Evolutionary conservation across 169 alveolate species (phyloP).

Genomic region (Amoebophrya sp.): DNA sequence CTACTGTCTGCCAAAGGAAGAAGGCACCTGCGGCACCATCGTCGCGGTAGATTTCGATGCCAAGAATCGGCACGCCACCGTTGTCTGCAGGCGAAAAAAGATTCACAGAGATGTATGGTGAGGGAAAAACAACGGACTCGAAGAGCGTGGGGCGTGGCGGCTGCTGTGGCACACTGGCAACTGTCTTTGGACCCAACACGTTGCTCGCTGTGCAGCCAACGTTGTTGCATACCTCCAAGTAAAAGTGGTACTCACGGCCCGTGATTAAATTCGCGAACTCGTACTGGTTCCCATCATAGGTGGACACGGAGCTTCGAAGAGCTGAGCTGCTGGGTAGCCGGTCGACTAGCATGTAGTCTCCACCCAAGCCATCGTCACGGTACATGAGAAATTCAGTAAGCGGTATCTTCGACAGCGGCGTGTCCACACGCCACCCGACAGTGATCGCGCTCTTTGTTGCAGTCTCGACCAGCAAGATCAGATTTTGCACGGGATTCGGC

Average conservation of each 20-base stretch:
- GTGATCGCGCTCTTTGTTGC: background rate
- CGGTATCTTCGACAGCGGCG: background rate
- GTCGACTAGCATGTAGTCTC: background rate
- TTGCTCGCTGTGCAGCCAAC: background rate
- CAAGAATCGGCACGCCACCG: constrained; percentile 22
- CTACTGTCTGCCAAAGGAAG: background rate
- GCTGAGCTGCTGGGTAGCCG: background rate
- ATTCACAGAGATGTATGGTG: background rate
- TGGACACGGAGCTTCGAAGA: background rate
- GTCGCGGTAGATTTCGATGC: constrained; percentile 25
- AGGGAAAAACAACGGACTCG: background rate
- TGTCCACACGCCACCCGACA: background rate
- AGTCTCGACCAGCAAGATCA: background rate
- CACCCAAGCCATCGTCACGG: background rate
- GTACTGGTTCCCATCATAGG: background rate
- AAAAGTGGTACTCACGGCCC: background rate
- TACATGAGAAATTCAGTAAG: background rate
- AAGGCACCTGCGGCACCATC: constrained; percentile 5
- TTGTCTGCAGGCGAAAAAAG: background rate
- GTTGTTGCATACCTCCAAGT: background rate
- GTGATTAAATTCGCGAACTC: background rate
- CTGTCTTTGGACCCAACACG: background rate
- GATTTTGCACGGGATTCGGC: background rate
- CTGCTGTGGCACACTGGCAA: background rate
- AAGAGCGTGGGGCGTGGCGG: background rate